A percentile compares a stretch with the other conserved stretches of the same genome.
These are phyloP conservation scores for Suillus brevipes DNA, from an alignment of 768 basidiomycete species.

Conservation along the genomic window DNA sequence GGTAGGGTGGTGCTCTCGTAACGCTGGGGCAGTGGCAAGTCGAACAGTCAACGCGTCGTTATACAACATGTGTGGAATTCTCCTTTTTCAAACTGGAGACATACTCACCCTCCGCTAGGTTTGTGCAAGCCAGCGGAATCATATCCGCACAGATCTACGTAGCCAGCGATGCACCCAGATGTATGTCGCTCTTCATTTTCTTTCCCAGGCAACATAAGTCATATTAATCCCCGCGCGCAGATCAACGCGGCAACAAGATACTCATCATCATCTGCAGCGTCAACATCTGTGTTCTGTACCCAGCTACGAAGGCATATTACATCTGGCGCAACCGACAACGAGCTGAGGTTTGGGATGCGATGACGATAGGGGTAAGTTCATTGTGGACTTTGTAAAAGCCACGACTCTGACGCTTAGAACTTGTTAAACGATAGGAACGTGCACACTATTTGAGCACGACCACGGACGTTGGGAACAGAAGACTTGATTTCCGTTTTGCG, in stretches of 20 bases:
- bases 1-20: slow-evolving; percentile 61
- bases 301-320: slow-evolving; percentile 54
- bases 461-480: slow-evolving; percentile 57
- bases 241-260: slow-evolving; percentile 56
- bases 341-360: slow-evolving; percentile 55
- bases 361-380: slow-evolving; percentile 46
- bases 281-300: slow-evolving; percentile 54
- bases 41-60: slow-evolving; percentile 60
- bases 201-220: neutral
- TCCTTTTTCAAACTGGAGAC: too few relatives aligned
- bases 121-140: slow-evolving; percentile 44
- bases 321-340: slow-evolving; percentile 58
- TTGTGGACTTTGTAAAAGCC: neutral
- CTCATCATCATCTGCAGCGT: slow-evolving; percentile 54
- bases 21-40: slow-evolving; percentile 58
- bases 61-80: slow-evolving; percentile 48
- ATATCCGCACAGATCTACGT: slow-evolving; percentile 60
- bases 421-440: slow-evolving; percentile 41
- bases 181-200: slow-evolving; percentile 30
- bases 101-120: slow-evolving; percentile 21
- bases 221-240: slow-evolving; percentile 24
- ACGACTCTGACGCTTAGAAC: neutral
- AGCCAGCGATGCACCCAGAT: slow-evolving; percentile 54
- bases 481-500: slow-evolving; percentile 61
- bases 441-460: slow-evolving; percentile 59